Conservation (phyloP, 2,329 filamentous ascomycete genomes). For the Fusarium nygamai region DNA sequence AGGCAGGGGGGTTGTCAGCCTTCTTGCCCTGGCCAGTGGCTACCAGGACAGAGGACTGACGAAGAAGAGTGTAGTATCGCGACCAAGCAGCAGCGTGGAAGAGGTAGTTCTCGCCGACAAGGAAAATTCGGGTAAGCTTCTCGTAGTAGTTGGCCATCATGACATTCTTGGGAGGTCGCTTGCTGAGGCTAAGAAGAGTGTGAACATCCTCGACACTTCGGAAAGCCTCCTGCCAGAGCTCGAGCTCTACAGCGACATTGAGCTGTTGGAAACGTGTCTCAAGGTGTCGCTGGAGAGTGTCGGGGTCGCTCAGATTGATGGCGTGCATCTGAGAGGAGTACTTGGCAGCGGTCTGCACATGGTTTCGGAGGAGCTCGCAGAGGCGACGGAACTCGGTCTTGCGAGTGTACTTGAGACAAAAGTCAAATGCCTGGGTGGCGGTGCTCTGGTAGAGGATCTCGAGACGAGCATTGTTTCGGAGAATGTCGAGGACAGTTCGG, state of each 20-base stretch:
- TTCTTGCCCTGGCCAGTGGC: constrained; percentile 89
- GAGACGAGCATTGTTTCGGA: constrained; percentile 97
- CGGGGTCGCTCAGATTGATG: constrained; percentile 97
- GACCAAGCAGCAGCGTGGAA: constrained; percentile 99
- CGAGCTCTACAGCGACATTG: constrained; percentile 96
- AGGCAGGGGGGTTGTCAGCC: constrained; percentile 90
- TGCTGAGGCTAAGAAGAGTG: constrained; percentile 95
- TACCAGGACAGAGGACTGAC: constrained; percentile 85
- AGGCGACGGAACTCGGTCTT: constrained; percentile 99
- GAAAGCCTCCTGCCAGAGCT: constrained; percentile 99
- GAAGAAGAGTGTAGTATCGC: constrained; percentile 95
- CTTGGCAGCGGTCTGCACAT: constrained; percentile 98
- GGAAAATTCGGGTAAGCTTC: constrained; percentile 97
- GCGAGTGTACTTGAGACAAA: constrained; percentile 96
- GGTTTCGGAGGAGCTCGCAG: constrained; percentile 97
- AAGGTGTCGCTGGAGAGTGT: constrained; percentile 95
- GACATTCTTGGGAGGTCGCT: constrained; percentile 96
- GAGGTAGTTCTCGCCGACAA: constrained; percentile 98
- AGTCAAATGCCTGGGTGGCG: constrained; percentile 97
- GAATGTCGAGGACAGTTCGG: constrained; percentile 95
- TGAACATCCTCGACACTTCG: constrained; percentile 99
- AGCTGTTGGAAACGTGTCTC: constrained; percentile 99
- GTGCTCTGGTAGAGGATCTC: constrained; percentile 99
- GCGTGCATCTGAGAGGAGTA: constrained; percentile 99
- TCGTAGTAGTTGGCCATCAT: constrained; percentile 99